Evolutionary conservation across 768 basidiomycete species (phyloP), one percentile per base, ranked within the genome.

Genomic region (Mrakia blollopis): DNA sequence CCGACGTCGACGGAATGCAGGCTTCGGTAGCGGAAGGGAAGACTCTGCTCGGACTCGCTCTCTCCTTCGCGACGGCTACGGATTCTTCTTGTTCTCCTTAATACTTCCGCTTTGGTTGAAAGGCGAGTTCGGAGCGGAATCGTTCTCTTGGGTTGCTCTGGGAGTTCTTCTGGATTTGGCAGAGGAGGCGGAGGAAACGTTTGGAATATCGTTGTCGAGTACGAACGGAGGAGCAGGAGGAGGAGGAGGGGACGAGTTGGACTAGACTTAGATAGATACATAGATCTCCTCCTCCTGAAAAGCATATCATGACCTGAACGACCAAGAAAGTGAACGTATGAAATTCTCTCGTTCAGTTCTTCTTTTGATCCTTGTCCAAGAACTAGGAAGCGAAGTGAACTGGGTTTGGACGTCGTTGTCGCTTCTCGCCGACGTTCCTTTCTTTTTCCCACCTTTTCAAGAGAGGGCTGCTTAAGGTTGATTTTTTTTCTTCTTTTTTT

Each of bases 11-110:
- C 61, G 57, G 30, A 18, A 6, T 28, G 85, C 2, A 85, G 83
- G 73, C 82, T 91, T 25, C 84, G 85, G 57, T 81, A 87, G 80
- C 83, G 89, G 25, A 89, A 85, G 21, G 18, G 18, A 35, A 88
- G 80, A 83, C 87, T 0, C 90, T 90, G 79, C 89, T 88, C 81
- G 78, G 84, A 23, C 86, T 86, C 65, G 85, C 87, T 81, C 83
- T 90, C 79, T 85, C 87, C 41, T 88, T 86, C 47, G 87, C 89
- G 0, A 88, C 88, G 83, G 88, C 87, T 65, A 87, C 89, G 76
- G 84, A n/a, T n/a, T n/a, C n/a, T n/a, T n/a, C n/a, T n/a, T n/a
- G n/a, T n/a, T n/a, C n/a, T n/a, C n/a, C n/a, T n/a, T n/a, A n/a
- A n/a, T n/a, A n/a, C n/a, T n/a, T n/a, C n/a, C n/a, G n/a, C n/a